Base-by-base conservation (phyloP, 495 filamentous ascomycete species). In the Elaphomyces granulatus region DNA sequence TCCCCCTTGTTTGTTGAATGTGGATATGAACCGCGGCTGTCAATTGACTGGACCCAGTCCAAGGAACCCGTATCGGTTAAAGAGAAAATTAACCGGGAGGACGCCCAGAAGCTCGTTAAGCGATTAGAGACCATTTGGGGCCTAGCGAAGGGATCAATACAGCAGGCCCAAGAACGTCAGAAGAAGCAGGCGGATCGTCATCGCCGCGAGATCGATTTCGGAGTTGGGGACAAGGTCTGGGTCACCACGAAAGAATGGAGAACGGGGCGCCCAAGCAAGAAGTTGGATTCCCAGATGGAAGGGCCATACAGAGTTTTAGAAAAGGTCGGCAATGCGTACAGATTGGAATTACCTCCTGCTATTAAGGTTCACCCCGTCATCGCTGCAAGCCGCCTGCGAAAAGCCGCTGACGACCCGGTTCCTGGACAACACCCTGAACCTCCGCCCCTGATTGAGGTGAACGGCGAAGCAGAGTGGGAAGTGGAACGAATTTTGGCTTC, bases 291-390 rank as follows among this genome's bases (percentile, higher is more conserved):
- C 12, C 34, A 36, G 14, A 10, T 12, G 3, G 15, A 7, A 1
- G 16, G 34, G 4, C 15, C 8, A 16, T 36, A 18, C 8, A 36
- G 21, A 20, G 34, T 36, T 18, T 8, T 31, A 8, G 28, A 8
- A 8, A 31, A 31, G 28, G 28, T 8, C n/a, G n/a, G n/a, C n/a
- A n/a, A n/a, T n/a, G n/a, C n/a, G n/a, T n/a, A n/a, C n/a, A n/a
- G n/a, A n/a, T n/a, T 31, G 8, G 28, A 31, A 8, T n/a, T 31
- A 8, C n/a, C n/a, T 8, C 8, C 19, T 8, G 53, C 60, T 34
- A 62, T 36, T 8, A 40, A 41, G 10, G 40, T 50, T 10, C 17
- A 50, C 20, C 47, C n/a, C 8, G 34, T 50, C 2, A 40, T 50
- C 4, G 15, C 33, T 10, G 32, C 14, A 17, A 34, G 43, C 8